Evolutionary conservation across 2,329 filamentous ascomycete species (phyloP).

Genomic region (Diaporthe australafricana): DNA sequence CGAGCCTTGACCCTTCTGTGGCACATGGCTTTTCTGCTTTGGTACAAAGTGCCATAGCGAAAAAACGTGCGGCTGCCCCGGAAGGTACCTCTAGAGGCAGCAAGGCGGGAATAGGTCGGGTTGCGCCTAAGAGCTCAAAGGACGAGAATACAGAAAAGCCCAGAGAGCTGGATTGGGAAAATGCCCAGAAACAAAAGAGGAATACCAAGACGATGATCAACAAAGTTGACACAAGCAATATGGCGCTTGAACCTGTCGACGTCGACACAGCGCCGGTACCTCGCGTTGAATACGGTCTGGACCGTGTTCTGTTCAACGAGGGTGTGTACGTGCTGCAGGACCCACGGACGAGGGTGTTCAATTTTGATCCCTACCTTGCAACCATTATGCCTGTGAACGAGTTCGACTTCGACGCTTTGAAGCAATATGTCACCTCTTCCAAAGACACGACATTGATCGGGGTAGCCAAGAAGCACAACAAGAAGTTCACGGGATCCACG

Average conservation of each 20-base stretch:
- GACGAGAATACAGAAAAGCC: neutral
- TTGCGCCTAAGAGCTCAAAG: neutral
- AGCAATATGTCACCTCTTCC: constrained; percentile 91
- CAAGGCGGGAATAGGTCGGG: neutral
- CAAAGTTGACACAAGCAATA: constrained; percentile 40
- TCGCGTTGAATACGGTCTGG: constrained; percentile 77
- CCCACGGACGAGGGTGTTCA: constrained; percentile 86
- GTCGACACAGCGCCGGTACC: constrained; percentile 59
- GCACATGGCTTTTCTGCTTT: constrained; percentile 17
- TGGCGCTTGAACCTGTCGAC: constrained; percentile 18
- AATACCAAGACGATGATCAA: constrained; percentile 42
- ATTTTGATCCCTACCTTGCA: constrained; percentile 95
- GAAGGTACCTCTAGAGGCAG: neutral
- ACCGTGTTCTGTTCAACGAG: constrained; percentile 94
- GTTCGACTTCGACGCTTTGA: constrained; percentile 90
- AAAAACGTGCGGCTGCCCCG: neutral
- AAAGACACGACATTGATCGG: constrained; percentile 79
- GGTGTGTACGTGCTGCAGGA: constrained; percentile 95
- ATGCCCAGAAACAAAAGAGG: neutral
- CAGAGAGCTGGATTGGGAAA: neutral
- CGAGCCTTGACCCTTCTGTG: constrained; percentile 7
- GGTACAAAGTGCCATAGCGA: neutral
- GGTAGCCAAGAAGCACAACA: constrained; percentile 73
- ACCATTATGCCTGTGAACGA: constrained; percentile 93
- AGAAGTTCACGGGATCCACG: constrained; percentile 92